Conservation (phyloP, 768 basidiomycete genomes). For the Exsudoporus frostii region DNA sequence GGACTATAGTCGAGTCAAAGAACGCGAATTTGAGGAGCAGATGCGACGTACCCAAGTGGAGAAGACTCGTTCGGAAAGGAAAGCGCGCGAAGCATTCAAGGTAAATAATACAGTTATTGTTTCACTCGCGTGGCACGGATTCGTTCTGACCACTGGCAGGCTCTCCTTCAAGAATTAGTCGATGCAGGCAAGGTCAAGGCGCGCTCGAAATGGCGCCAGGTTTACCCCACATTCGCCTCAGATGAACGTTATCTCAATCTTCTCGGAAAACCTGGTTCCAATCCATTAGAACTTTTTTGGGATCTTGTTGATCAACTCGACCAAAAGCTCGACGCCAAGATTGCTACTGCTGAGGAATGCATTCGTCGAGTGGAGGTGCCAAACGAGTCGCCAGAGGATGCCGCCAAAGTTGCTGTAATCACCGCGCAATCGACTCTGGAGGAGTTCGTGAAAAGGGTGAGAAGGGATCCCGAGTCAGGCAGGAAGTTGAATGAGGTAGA, state of each 20-base stretch:
- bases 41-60: conserved; percentile 77
- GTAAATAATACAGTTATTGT: conserved; percentile 34
- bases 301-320: conserved; percentile 86
- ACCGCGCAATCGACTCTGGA: conserved; percentile 60
- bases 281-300: conserved; percentile 96
- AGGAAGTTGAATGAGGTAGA: conserved; percentile 49
- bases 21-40: conserved; percentile 89
- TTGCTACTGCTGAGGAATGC: conserved; percentile 61
- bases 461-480: conserved; percentile 52
- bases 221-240: conserved; percentile 72
- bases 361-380: conserved; percentile 43
- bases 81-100: conserved; percentile 89
- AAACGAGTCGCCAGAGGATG: conserved; percentile 31
- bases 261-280: conserved; percentile 91
- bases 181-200: conserved; percentile 66
- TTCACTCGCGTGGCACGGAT: not conserved
- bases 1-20: conserved; percentile 86
- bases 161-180: conserved; percentile 68
- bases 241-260: conserved; percentile 85
- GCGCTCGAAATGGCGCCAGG: conserved; percentile 87
- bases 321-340: conserved; percentile 78
- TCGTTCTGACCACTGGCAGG: conserved; percentile 38
- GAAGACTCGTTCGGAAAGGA: conserved; percentile 80
- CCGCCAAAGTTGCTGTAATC: conserved; percentile 37
- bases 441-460: conserved; percentile 58